Conservation (phyloP, 1,284 basidiomycete genomes). For the Trametes sp. region DNA sequence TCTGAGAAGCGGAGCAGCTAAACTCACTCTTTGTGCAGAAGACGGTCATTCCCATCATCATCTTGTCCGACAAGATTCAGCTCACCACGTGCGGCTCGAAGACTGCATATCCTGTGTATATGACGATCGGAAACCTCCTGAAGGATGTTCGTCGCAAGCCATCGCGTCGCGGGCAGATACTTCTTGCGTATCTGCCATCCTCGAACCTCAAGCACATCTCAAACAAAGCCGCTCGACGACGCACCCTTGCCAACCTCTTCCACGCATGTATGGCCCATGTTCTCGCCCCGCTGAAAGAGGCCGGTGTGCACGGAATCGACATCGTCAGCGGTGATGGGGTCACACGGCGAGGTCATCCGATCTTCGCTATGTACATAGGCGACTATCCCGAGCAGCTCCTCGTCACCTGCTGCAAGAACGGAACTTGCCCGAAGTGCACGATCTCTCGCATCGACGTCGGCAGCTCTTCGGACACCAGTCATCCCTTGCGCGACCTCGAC, state of each 20-base stretch:
- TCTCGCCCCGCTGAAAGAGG: slow-evolving; percentile 23
- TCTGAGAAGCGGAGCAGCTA: no score
- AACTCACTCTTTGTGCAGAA: slow-evolving; percentile 43
- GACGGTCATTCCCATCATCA: slow-evolving; percentile 49
- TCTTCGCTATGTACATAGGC: slow-evolving; percentile 34
- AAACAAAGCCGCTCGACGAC: slow-evolving; percentile 1
- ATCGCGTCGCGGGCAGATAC: slow-evolving; percentile 40
- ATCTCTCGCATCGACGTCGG: not conserved
- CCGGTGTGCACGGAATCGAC: slow-evolving; percentile 8
- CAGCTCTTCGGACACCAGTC: not conserved
- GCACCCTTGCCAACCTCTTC: slow-evolving; percentile 40
- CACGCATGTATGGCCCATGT: slow-evolving; percentile 45
- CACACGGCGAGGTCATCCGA: slow-evolving; percentile 23
- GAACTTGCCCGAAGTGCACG: slow-evolving; percentile 33
- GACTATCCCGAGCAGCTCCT: slow-evolving; percentile 40
- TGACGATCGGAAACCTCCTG: slow-evolving; percentile 51
- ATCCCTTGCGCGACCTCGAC: not conserved
- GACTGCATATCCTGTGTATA: slow-evolving; percentile 48
- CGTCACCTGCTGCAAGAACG: slow-evolving; percentile 35
- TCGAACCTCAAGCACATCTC: not conserved
- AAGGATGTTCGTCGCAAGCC: slow-evolving; percentile 46
- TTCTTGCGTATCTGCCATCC: slow-evolving; percentile 46
- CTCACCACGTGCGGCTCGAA: slow-evolving; percentile 45
- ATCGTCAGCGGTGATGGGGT: slow-evolving; percentile 30
- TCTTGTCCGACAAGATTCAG: slow-evolving; percentile 47